phyloP scores from a whole-genome alignment of 2,329 filamentous ascomycete genomes.

The Monosporascus sp. region DNA sequence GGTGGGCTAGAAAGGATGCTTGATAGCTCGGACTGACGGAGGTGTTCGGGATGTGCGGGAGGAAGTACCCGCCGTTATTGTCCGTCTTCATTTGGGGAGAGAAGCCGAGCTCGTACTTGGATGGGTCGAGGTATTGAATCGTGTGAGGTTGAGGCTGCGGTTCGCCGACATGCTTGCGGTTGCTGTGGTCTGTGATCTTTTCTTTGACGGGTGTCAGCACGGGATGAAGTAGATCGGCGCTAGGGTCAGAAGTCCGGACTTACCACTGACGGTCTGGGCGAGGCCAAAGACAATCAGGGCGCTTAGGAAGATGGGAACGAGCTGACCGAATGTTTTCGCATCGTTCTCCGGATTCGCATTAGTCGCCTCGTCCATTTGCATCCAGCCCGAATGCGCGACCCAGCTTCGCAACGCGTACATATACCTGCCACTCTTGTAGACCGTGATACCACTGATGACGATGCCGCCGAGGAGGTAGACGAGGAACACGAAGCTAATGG shows the following conservation, averaged over 20 bases:
- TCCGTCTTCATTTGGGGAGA: slow-evolving; percentile 3
- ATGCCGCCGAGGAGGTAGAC: slow-evolving; percentile 18
- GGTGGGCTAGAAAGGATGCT: too few relatives aligned
- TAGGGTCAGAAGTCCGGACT: neutral
- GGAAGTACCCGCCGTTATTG: neutral
- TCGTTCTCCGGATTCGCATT: slow-evolving; percentile 26
- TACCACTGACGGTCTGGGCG: slow-evolving; percentile 23
- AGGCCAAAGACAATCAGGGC: slow-evolving; percentile 27
- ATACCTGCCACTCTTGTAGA: slow-evolving; percentile 16
- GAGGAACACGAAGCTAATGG: slow-evolving; percentile 7
- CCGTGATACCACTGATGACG: slow-evolving; percentile 16
- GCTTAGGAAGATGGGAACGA: slow-evolving; percentile 29
- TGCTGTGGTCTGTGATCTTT: slow-evolving; percentile 11
- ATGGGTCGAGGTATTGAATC: slow-evolving; percentile 13
- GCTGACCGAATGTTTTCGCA: slow-evolving; percentile 28
- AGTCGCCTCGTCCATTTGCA: slow-evolving; percentile 4
- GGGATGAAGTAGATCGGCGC: neutral
- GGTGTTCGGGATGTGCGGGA: too few relatives aligned
- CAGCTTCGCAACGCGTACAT: slow-evolving; percentile 24
- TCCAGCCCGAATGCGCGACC: slow-evolving; percentile 21
- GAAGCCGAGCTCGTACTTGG: slow-evolving; percentile 6
- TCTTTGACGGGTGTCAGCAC: slow-evolving; percentile 4
- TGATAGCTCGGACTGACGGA: too few relatives aligned
- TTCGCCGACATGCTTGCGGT: slow-evolving; percentile 11
- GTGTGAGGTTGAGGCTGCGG: slow-evolving; percentile 3